Percentiles rank a stretch among this genome's conserved stretches.
These are phyloP conservation scores for Torrubiellomyces zombiae DNA, from an alignment of 2,329 filamentous ascomycete species.

Conservation along the genomic window DNA sequence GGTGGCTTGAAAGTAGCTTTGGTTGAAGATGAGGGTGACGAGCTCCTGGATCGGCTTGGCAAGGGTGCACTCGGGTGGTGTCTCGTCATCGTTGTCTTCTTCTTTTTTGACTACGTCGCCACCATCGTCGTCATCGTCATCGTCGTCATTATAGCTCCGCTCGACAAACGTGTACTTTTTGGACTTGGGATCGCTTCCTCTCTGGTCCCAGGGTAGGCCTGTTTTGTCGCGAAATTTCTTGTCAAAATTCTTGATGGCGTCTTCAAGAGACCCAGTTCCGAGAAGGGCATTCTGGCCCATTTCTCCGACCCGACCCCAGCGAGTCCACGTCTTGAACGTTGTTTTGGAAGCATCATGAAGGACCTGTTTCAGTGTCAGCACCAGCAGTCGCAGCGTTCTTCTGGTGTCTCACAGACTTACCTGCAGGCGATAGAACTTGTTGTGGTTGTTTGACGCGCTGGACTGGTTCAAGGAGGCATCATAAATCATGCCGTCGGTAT, in stretches of 20 bases:
- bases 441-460: conserved; percentile 54
- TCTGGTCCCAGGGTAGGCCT: conserved; percentile 36
- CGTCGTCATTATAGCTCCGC: conserved; percentile 57
- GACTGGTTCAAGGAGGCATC: conserved; percentile 71
- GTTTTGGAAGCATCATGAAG: conserved; percentile 4
- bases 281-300: conserved; percentile 30
- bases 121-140: conserved; percentile 26
- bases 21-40: conserved; percentile 73
- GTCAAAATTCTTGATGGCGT: conserved; percentile 34
- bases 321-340: conserved; percentile 53
- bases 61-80: conserved; percentile 38
- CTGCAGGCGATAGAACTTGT: conserved; percentile 71
- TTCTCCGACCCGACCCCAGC: conserved; percentile 66
- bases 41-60: conserved; percentile 44
- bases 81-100: conserved; percentile 16
- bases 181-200: conserved; percentile 37
- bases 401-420: conserved; percentile 20
- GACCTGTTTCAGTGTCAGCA: conserved; percentile 1
- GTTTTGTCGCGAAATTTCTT: conserved; percentile 48
- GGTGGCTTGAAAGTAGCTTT: conserved; percentile 48
- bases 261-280: conserved; percentile 21
- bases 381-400: no score
- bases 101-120: conserved; percentile 16
- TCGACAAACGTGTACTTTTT: conserved; percentile 72
- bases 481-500: conserved; percentile 47